Evolutionary conservation across 2,329 filamentous ascomycete species (phyloP).

Genomic region (Laburnicola sp.): DNA sequence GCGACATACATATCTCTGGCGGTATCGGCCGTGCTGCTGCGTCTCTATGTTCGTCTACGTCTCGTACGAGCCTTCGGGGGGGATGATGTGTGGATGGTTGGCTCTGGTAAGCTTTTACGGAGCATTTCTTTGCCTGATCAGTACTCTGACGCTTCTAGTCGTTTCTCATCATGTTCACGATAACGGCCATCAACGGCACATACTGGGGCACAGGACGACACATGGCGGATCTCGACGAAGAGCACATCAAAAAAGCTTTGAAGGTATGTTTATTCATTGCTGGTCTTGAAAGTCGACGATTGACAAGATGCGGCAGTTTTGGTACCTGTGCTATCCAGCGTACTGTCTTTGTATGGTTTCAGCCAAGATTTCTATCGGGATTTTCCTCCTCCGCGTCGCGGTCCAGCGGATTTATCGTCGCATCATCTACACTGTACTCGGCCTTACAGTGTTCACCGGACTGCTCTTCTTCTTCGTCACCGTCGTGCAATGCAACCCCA

Average conservation of each 20-base stretch:
- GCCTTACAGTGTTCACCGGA: conserved; percentile 41
- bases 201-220: conserved; percentile 41
- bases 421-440: conserved; percentile 46
- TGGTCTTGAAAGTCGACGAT: not conserved
- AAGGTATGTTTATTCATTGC: conserved; percentile 22
- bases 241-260: conserved; percentile 32
- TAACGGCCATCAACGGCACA: conserved; percentile 35
- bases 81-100: conserved; percentile 41
- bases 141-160: conserved; percentile 17
- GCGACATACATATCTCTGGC: conserved; percentile 48
- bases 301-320: conserved; percentile 25
- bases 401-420: conserved; percentile 31
- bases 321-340: conserved; percentile 42
- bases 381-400: conserved; percentile 42
- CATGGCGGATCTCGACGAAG: conserved; percentile 26
- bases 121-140: not conserved
- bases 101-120: conserved; percentile 27
- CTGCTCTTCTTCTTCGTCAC: conserved; percentile 52
- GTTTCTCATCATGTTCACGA: conserved; percentile 35
- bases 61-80: conserved; percentile 46
- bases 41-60: conserved; percentile 47
- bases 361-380: conserved; percentile 39
- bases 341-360: conserved; percentile 40
- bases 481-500: conserved; percentile 55
- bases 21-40: conserved; percentile 42